Base-by-base conservation (phyloP, 345 rosid genomes). In the Angophora floribunda region DNA sequence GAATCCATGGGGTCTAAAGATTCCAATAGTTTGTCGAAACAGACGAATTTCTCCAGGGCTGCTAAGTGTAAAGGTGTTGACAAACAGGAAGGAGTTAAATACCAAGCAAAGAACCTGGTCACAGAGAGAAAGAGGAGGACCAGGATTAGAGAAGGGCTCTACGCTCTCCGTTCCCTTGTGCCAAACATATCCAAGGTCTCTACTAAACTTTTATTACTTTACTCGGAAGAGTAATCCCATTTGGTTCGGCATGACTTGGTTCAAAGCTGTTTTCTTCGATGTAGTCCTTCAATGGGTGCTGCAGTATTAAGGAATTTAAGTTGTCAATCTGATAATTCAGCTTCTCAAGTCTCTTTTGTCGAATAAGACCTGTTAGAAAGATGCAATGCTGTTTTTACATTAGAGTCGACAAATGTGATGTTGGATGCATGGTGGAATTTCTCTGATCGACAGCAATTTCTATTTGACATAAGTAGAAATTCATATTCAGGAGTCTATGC, bases 121-220 rank as follows among this genome's bases (percentile, higher is more conserved):
- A 90, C 96, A 2, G 99, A 98, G 91, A 95, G 99, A 89, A 97
- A 93, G 21, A 93, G 99, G 89, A 95, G 99, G 92, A 89, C 85
- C 65, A 93, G 91, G 90, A 93, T 98, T 16, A 95, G 92, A 47
- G 93, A 94, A 26, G 92, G 93, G 11, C 91, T 98, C 47, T 90
- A 85, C 85, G 87, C 96, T 85, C 89, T 98, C 75, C 95, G 98
- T 17, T 89, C 96, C 45, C 85, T 93, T 24, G 99, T 95, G 86
- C 99, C 98, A 59, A 96, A 94, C 57, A 94, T 97, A 89, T 89
- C 99, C 90, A 97, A 98, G 97, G 99, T 98, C 86, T 98, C 86
- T 24, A 30, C 52, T 88, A 51, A 52, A 85, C 87, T 86, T 55
- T 51, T 87, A 28, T n/a, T 51, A 17, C 51, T 50, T 36, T 65